phyloP scores from a whole-genome alignment of 805 yeast genomes.

The Metschnikowia gelsemii region DNA sequence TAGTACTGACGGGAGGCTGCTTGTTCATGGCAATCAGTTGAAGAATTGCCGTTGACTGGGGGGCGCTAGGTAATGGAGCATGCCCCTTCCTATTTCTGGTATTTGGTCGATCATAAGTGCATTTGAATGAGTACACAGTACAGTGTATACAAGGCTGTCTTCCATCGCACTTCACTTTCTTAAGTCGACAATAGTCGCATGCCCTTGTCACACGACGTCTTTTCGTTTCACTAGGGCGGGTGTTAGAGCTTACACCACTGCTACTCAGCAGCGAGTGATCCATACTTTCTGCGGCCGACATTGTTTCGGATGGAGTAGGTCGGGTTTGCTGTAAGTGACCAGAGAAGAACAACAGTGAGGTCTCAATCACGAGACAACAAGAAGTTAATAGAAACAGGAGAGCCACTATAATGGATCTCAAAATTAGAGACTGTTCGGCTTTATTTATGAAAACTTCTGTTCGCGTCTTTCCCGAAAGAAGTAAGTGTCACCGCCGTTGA shows the following conservation, averaged over 20 bases:
- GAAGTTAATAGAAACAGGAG: too few relatives aligned
- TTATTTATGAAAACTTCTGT: too few relatives aligned
- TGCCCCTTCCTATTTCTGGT: slow-evolving; percentile 47
- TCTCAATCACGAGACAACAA: too few relatives aligned
- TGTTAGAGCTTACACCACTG: background rate
- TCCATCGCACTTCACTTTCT: slow-evolving; percentile 80
- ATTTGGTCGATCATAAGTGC: slow-evolving; percentile 81
- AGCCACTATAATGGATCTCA: too few relatives aligned
- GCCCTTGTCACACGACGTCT: slow-evolving; percentile 70
- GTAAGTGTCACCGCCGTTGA: too few relatives aligned
- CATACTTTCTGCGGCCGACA: background rate
- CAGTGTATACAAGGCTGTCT: slow-evolving; percentile 78
- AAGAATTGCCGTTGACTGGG: slow-evolving; percentile 19
- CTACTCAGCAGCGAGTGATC: background rate
- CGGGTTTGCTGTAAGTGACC: too few relatives aligned
- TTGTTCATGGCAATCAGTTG: slow-evolving; percentile 20
- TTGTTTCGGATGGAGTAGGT: too few relatives aligned
- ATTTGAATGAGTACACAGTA: slow-evolving; percentile 80
- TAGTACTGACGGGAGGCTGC: slow-evolving; percentile 13
- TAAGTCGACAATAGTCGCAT: slow-evolving; percentile 71
- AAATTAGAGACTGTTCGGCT: too few relatives aligned
- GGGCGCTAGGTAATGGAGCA: slow-evolving; percentile 19
- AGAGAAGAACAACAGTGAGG: too few relatives aligned
- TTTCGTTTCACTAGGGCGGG: slow-evolving; percentile 29
- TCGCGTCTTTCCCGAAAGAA: too few relatives aligned